Base-by-base conservation (phyloP, 2,329 filamentous ascomycete species). In the Diaporthe caulivora region DNA sequence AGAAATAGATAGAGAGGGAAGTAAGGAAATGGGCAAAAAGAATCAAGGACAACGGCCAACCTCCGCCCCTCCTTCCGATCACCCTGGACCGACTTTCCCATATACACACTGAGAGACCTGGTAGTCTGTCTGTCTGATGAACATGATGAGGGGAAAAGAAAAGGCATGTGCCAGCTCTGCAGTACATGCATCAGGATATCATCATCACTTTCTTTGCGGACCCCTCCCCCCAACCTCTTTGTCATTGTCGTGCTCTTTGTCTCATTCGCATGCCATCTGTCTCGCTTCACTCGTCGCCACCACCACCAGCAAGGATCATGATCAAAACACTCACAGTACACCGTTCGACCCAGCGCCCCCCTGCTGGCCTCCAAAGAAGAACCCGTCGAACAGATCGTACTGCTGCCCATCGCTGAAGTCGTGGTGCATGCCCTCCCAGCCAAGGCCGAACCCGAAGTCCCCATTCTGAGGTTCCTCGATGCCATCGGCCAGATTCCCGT, bases 361-460 rank as follows among this genome's bases (percentile, higher is more conserved):
- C 75, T 84, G 84, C 76, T 87, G 87, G 0, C 87, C 88, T 1
- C 92, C 91, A 80, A 93, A 93, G 83, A 93, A 93, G 80, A 94
- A 94, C 0, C 91, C 90, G 79, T 94, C 92, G 81, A 94, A 94
- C 0, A 92, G 87, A 73, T 93, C 89, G 78, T 93, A 87, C 79
- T 91, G 87, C 79, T 89, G 86, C 67, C 86, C 86, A 60, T 91
- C 88, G 73, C 86, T 86, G 73, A 87, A 92, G 77, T 93, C 92
- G 77, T 92, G 90, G 78, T 90, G 87, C 79, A 91, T 85, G 17
- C 87, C 86, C 74, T 91, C 87, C 88, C 90, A 91, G 44, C 91
- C 91, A 58, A 94, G 86, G 72, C 92, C 92, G 76, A 92, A 91
- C 0, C 91, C 91, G 58, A 94, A 86, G 77, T 89, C 88, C 79